phyloP scores from a whole-genome alignment of 176 grass and related monocot genomes.

The Cenchrus americanus region DNA sequence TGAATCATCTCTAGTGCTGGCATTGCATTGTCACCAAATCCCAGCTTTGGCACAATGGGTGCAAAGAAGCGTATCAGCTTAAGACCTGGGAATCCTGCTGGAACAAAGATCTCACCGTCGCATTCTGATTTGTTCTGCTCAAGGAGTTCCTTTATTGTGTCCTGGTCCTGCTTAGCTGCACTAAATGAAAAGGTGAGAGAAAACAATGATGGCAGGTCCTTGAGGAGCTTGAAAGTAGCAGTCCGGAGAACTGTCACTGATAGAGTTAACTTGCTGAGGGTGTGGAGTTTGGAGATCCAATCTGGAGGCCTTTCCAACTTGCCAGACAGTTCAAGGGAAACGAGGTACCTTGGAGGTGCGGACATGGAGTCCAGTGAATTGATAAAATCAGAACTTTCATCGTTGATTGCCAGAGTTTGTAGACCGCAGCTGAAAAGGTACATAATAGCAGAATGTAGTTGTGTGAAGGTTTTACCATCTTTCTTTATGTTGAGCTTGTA shows the following conservation, averaged over 20 bases:
- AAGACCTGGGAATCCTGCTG: neutral
- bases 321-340: no score
- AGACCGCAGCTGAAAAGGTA: no score
- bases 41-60: neutral
- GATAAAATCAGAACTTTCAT: no score
- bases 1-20: conserved; percentile 8
- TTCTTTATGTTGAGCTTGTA: no score
- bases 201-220: neutral
- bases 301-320: no score
- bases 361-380: no score
- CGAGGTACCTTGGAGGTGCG: no score
- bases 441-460: no score
- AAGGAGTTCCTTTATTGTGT: neutral
- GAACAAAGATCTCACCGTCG: conserved; percentile 20
- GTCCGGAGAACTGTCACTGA: neutral
- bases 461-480: no score
- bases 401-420: no score
- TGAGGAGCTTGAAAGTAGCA: neutral
- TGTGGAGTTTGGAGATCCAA: no score
- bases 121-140: neutral
- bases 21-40: conserved; percentile 12
- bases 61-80: neutral
- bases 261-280: no score
- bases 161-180: neutral
- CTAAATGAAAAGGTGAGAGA: conserved; percentile 14